phyloP scores from a whole-genome alignment of 78 protist genomes.

The Dictyostelium firmibasis region DNA sequence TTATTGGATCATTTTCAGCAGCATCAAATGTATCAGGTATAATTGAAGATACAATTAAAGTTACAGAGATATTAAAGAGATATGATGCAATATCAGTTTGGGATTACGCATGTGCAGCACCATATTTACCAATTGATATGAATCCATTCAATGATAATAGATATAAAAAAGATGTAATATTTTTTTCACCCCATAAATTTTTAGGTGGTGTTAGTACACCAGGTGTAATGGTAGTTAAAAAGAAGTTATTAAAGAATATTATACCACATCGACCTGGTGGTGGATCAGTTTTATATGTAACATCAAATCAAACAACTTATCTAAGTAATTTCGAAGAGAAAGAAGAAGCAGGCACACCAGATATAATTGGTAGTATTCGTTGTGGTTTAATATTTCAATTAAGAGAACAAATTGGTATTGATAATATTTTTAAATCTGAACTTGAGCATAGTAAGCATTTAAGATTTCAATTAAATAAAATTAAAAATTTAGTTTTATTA shows the following conservation, averaged over 20 bases:
- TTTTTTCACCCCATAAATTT: slow-evolving; percentile 94
- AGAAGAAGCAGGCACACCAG: slow-evolving; percentile 96
- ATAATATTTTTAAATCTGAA: slow-evolving; percentile 6
- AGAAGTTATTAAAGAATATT: slow-evolving; percentile 33
- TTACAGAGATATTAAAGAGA: slow-evolving; percentile 80
- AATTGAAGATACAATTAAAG: slow-evolving; percentile 67
- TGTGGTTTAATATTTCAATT: slow-evolving; percentile 86
- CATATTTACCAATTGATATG: slow-evolving; percentile 86
- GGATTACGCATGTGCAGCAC: slow-evolving; percentile 96
- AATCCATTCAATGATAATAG: slow-evolving; percentile 24
- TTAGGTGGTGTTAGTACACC: slow-evolving; percentile 94
- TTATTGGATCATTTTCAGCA: slow-evolving; percentile 90
- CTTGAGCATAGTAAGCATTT: slow-evolving; percentile 5
- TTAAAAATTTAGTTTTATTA: slow-evolving; percentile 21
- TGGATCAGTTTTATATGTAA: slow-evolving; percentile 92
- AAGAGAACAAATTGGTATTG: slow-evolving; percentile 24
- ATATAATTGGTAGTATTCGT: slow-evolving; percentile 90
- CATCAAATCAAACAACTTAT: slow-evolving; percentile 78
- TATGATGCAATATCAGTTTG: slow-evolving; percentile 85
- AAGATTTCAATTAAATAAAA: not conserved
- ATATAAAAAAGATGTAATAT: slow-evolving; percentile 87
- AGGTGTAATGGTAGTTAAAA: slow-evolving; percentile 86
- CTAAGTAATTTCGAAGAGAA: slow-evolving; percentile 79
- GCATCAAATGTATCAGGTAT: slow-evolving; percentile 95
- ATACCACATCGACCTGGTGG: slow-evolving; percentile 87